phyloP scores from a whole-genome alignment of 352 stramenopile genomes.

The Pythium rhizo-oryzae region DNA sequence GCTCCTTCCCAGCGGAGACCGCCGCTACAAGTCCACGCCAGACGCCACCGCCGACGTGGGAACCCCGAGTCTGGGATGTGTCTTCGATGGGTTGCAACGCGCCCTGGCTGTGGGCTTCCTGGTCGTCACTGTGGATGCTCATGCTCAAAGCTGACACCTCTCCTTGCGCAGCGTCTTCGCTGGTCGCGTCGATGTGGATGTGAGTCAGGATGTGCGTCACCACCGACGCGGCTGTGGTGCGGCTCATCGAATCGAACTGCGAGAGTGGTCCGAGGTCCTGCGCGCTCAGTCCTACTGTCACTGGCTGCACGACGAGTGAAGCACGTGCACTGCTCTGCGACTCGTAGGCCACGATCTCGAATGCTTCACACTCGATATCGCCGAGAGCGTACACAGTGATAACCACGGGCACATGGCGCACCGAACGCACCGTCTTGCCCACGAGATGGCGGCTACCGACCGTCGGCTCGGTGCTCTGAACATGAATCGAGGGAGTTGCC shows the following conservation, averaged over 20 bases:
- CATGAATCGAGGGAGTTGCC: background rate
- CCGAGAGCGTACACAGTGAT: slow-evolving; percentile 34
- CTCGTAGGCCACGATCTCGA: slow-evolving; percentile 47
- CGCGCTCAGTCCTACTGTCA: slow-evolving; percentile 25
- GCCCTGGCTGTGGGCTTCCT: background rate
- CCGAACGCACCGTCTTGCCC: slow-evolving; percentile 45
- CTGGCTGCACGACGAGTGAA: slow-evolving; percentile 22
- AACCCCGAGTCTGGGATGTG: background rate
- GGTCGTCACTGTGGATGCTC: background rate
- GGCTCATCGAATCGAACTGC: slow-evolving; percentile 4
- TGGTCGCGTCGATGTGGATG: slow-evolving; percentile 19
- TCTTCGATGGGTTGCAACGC: background rate
- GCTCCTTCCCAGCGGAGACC: background rate
- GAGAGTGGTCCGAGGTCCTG: background rate
- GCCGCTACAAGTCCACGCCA: slow-evolving; percentile 18
- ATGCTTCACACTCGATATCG: slow-evolving; percentile 1
- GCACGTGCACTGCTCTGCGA: slow-evolving; percentile 41
- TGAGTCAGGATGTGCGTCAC: slow-evolving; percentile 18
- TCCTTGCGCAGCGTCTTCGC: background rate
- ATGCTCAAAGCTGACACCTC: background rate
- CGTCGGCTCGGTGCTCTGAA: background rate
- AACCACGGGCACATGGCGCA: slow-evolving; percentile 42
- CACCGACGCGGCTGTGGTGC: slow-evolving; percentile 4
- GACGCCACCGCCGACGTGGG: background rate
- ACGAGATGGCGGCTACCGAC: slow-evolving; percentile 21